Evolutionary conservation across 2,329 filamentous ascomycete species (phyloP).

Genomic region (Microdochium trichocladiopsis): DNA sequence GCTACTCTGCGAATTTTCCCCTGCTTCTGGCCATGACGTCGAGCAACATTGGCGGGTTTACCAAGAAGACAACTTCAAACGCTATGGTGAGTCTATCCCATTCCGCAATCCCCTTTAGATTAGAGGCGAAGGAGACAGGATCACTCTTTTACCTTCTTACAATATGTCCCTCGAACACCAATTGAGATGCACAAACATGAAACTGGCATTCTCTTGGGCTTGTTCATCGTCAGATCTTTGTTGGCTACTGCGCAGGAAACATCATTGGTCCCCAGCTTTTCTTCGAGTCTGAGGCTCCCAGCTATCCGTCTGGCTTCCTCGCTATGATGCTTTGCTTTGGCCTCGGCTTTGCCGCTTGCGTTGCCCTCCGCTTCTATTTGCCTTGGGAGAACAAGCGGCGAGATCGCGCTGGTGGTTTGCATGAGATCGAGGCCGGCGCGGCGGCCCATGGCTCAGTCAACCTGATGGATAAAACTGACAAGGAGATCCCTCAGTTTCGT

Average conservation of each 20-base stretch:
- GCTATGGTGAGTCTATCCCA: constrained; percentile 6
- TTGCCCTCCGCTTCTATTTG: constrained; percentile 44
- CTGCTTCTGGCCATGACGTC: constrained; percentile 8
- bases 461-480: no score
- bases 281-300: constrained; percentile 45
- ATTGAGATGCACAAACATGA: not conserved
- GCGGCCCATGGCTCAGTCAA: no score
- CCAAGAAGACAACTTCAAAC: constrained; percentile 9
- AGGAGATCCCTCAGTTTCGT: no score
- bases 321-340: constrained; percentile 55
- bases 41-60: constrained; percentile 10
- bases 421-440: no score
- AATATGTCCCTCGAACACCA: constrained; percentile 37
- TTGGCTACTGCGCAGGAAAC: constrained; percentile 7
- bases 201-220: not conserved
- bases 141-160: no score
- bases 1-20: constrained; percentile 11
- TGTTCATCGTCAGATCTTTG: not conserved
- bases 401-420: constrained; percentile 18
- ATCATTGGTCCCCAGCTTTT: constrained; percentile 56
- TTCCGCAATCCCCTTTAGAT: constrained; percentile 48
- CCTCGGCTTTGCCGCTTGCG: constrained; percentile 36
- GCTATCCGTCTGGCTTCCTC: constrained; percentile 54
- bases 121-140: no score
- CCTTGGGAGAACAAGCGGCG: constrained; percentile 45